A percentile compares a stretch with the other conserved stretches of the same genome.
phyloP scores from a whole-genome alignment of 495 filamentous ascomycete genomes.

The Neurospora sp. region DNA sequence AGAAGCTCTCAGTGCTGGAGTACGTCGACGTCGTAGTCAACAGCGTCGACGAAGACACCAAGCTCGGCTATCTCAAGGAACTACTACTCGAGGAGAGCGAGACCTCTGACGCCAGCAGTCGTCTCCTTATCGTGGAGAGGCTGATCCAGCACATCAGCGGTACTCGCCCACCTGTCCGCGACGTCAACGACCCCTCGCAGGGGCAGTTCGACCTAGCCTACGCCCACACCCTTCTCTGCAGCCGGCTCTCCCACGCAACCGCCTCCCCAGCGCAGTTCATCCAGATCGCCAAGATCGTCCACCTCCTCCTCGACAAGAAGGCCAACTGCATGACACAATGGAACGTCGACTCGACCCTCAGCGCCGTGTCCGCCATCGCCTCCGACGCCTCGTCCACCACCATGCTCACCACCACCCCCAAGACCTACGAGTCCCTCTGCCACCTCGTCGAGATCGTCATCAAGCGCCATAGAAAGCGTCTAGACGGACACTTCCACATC shows the following conservation, averaged over 20 bases:
- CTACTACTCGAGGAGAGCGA: slow-evolving; percentile 5
- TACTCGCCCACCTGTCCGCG: slow-evolving; percentile 2
- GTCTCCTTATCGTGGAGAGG: slow-evolving; percentile 14
- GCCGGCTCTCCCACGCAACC: not conserved
- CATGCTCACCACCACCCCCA: slow-evolving; percentile 13
- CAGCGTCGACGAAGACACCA: slow-evolving; percentile 13
- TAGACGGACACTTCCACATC: slow-evolving; percentile 54
- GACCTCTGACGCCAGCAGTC: slow-evolving; percentile 1
- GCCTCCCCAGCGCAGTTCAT: slow-evolving; percentile 35
- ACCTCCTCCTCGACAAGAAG: slow-evolving; percentile 48
- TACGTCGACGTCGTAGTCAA: slow-evolving; percentile 18
- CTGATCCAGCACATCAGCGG: slow-evolving; percentile 17
- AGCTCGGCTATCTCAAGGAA: slow-evolving; percentile 17
- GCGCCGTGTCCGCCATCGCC: slow-evolving; percentile 44
- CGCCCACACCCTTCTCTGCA: slow-evolving; percentile 20
- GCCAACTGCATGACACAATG: slow-evolving; percentile 50
- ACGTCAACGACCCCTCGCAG: not conserved
- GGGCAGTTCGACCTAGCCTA: slow-evolving; percentile 17
- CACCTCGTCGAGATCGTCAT: slow-evolving; percentile 54
- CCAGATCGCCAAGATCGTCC: slow-evolving; percentile 43
- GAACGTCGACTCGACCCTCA: slow-evolving; percentile 57
- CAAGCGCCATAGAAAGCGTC: slow-evolving; percentile 37
- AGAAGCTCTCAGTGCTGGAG: slow-evolving; percentile 8
- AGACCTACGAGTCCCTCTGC: slow-evolving; percentile 41
- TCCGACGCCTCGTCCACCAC: slow-evolving; percentile 20